Base-by-base conservation (phyloP, 768 basidiomycete genomes). In the Hericium coralloides region DNA sequence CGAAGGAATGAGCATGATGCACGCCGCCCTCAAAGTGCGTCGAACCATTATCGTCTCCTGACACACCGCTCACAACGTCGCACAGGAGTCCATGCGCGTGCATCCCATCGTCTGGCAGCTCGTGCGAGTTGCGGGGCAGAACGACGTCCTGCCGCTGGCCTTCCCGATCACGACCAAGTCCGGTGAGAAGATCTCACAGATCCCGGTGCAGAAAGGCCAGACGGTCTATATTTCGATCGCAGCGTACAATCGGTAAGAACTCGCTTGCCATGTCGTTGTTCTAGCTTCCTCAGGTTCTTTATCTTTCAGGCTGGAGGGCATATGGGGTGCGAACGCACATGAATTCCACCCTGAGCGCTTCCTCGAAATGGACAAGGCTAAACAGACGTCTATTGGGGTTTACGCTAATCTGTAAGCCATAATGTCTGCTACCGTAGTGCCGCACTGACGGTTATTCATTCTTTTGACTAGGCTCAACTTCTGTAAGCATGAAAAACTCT, bases 271-370 rank as follows among this genome's bases (percentile, higher is more conserved):
- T 47, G 10, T 3, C 23, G n/a, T 50, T 12, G 23, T 43, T 57
- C 6, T 15, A 2, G 20, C 2, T 22, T 47, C 49, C 12, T 23
- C 41, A 17, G 4, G 23, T 50, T 60, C 25, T 51, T 41, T 37
- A 9, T 20, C 2, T 36, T 7, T 4, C 41, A 60, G 60, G 1
- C 23, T 59, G 26, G 51, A 43, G 20, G 48, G 59, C 18, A 53
- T 56, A n/a, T 61, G 60, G 60, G 60, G 60, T 3, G 38, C 58
- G 18, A 57, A 60, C 23, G 60, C 60, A 6, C 38, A 49, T 6
- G 57, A 55, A 45, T 61, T 53, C 53, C 52, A 59, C n/a, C 55
- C 60, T 1, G 58, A 48, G 9, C 60, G 60, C 23, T 61, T 61
- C 37, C 26, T 59, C 22, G n/a, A 53, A 6, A 4, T 45, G 12